Conservation (phyloP, 257 asterid species). For the Solanum rostratum region DNA sequence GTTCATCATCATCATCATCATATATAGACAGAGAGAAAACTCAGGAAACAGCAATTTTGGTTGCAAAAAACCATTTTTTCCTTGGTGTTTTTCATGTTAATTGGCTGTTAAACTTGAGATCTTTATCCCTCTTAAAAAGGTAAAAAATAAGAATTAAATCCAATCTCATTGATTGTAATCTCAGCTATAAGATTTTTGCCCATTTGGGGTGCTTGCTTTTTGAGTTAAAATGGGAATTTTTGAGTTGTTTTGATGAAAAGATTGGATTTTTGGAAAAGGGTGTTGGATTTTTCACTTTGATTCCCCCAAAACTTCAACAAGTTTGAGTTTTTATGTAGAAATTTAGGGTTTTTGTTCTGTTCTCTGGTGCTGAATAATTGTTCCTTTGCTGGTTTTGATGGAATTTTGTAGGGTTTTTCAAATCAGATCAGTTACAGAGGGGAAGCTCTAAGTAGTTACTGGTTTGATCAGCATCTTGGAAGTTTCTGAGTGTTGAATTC, state of each 20-base stretch:
- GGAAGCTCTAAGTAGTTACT: background rate
- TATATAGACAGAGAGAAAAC: background rate
- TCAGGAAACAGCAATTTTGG: background rate
- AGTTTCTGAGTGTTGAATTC: background rate
- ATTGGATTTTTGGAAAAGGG: background rate
- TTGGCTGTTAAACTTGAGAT: background rate
- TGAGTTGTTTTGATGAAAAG: background rate
- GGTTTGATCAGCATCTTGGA: conserved; percentile 9
- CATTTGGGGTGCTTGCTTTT: background rate
- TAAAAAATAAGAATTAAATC: background rate
- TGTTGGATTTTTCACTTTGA: conserved; percentile 3
- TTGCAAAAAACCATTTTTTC: background rate
- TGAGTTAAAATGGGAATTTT: background rate
- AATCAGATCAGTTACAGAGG: background rate
- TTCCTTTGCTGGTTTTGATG: background rate
- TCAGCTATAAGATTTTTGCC: background rate
- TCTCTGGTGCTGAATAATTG: background rate
- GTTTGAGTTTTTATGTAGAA: background rate
- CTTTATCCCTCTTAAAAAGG: conserved; percentile 9
- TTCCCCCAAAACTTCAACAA: background rate
- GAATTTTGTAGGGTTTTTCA: conserved; percentile 10
- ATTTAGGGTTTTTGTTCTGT: background rate
- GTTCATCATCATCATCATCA: background rate
- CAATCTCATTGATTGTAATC: background rate
- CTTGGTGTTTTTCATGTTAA: background rate